These are phyloP conservation scores for Gossypium raimondii DNA, from an alignment of 345 rosid species.

Conservation along the genomic window DNA sequence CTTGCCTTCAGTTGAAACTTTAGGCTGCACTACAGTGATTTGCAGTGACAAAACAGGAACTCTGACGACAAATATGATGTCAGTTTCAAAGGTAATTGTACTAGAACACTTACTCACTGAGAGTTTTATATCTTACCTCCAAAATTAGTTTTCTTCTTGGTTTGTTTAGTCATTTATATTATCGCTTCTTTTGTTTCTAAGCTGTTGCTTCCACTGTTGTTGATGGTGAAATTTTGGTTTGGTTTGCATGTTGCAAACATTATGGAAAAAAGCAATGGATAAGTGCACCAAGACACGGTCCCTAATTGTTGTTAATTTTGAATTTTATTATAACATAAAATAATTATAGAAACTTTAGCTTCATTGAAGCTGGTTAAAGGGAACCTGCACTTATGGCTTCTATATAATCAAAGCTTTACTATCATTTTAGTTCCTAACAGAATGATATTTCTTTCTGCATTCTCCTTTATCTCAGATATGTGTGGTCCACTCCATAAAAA, in stretches of 20 bases:
- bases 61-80: slow-evolving; percentile 98
- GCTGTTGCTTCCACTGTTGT: neutral
- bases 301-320: neutral
- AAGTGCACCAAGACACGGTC: neutral
- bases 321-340: neutral
- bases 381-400: slow-evolving; percentile 1
- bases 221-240: slow-evolving; percentile 9
- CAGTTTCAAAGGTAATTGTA: slow-evolving; percentile 79
- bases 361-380: neutral
- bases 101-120: slow-evolving; percentile 12
- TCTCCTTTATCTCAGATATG: slow-evolving; percentile 57
- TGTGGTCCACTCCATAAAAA: slow-evolving; percentile 67
- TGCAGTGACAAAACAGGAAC: slow-evolving; percentile 99
- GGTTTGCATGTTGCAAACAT: slow-evolving; percentile 1
- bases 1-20: slow-evolving; percentile 97
- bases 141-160: slow-evolving; percentile 4
- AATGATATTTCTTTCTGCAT: slow-evolving; percentile 6
- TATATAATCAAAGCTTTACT: neutral
- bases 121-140: neutral
- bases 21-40: slow-evolving; percentile 97
- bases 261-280: neutral
- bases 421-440: neutral
- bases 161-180: slow-evolving; percentile 1
- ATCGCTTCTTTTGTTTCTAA: neutral
- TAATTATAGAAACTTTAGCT: neutral